A percentile compares a stretch with the other conserved stretches of the same genome.
These are phyloP conservation scores for Plasmopara muralis DNA, from an alignment of 352 stramenopile genomes.

Conservation along the genomic window DNA sequence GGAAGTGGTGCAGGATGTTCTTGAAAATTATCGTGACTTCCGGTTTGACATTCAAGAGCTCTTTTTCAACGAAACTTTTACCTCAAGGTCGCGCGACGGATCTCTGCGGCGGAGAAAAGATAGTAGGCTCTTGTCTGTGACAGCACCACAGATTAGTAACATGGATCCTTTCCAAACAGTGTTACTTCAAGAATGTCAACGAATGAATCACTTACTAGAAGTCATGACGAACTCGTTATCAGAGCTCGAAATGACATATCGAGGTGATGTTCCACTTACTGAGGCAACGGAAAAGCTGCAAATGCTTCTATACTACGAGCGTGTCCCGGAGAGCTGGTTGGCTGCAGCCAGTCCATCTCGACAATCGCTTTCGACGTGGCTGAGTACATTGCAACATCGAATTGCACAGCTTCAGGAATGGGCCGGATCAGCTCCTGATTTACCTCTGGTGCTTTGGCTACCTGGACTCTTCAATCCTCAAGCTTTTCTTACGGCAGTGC, in stretches of 20 bases:
- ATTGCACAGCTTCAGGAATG: slow-evolving; percentile 86
- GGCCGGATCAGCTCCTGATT: slow-evolving; percentile 62
- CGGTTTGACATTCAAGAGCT: slow-evolving; percentile 79
- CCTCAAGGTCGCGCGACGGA: slow-evolving; percentile 23
- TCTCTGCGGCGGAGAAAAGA: slow-evolving; percentile 21
- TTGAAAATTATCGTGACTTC: slow-evolving; percentile 86
- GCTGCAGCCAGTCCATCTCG: slow-evolving; percentile 71
- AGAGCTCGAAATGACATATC: slow-evolving; percentile 84
- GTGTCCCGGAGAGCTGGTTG: slow-evolving; percentile 69
- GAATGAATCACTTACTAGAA: slow-evolving; percentile 79
- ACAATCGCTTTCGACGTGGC: slow-evolving; percentile 71
- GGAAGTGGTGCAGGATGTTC: slow-evolving; percentile 83
- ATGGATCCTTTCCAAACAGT: slow-evolving; percentile 89
- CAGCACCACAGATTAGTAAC: slow-evolving; percentile 43
- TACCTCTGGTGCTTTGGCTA: slow-evolving; percentile 80
- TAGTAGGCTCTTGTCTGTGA: slow-evolving; percentile 27
- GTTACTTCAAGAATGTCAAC: slow-evolving; percentile 86
- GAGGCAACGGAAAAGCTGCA: slow-evolving; percentile 83
- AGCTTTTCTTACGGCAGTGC: slow-evolving; percentile 77
- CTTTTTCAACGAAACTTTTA: slow-evolving; percentile 49
- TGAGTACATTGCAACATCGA: slow-evolving; percentile 79
- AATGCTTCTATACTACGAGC: slow-evolving; percentile 68
- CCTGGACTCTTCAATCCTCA: slow-evolving; percentile 80
- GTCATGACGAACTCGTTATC: slow-evolving; percentile 72
- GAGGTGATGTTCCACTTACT: slow-evolving; percentile 84